phyloP scores from a whole-genome alignment of 441 rosid species.

The Viola pubescens region DNA sequence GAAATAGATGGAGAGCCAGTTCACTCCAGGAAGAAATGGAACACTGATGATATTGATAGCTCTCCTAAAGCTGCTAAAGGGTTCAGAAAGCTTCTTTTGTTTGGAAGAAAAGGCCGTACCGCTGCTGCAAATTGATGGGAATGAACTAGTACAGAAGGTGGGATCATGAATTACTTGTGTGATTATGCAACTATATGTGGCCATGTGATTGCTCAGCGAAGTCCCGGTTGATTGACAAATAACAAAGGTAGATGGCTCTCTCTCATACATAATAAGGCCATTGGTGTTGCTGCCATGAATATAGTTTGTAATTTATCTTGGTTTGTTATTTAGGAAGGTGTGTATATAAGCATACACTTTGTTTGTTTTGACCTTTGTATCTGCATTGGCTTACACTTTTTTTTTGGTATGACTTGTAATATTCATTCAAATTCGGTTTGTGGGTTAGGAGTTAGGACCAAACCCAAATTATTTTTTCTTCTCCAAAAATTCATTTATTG shows the following conservation, averaged over 20 bases:
- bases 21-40: constrained; percentile 84
- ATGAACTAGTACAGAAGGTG: background rate
- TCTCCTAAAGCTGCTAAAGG: constrained; percentile 82
- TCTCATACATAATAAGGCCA: constrained; percentile 33
- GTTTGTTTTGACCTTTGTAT: constrained; percentile 11
- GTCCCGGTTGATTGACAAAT: background rate
- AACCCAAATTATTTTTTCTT: background rate
- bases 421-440: constrained; percentile 2
- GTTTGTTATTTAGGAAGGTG: constrained; percentile 15
- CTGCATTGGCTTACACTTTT: background rate
- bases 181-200: constrained; percentile 4
- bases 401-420: constrained; percentile 5
- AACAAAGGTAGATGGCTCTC: constrained; percentile 1
- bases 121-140: constrained; percentile 19
- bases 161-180: background rate
- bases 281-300: constrained; percentile 28
- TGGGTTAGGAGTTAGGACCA: background rate
- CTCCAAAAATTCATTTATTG: no score
- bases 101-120: constrained; percentile 49
- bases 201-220: constrained; percentile 1
- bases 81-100: constrained; percentile 77
- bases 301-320: constrained; percentile 26
- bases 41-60: constrained; percentile 38
- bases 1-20: constrained; percentile 30
- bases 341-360: constrained; percentile 20